A percentile compares a stretch with the other conserved stretches of the same genome.
These are phyloP conservation scores for Torulaspora gathmanii DNA, from an alignment of 805 yeast species.

Conservation along the genomic window DNA sequence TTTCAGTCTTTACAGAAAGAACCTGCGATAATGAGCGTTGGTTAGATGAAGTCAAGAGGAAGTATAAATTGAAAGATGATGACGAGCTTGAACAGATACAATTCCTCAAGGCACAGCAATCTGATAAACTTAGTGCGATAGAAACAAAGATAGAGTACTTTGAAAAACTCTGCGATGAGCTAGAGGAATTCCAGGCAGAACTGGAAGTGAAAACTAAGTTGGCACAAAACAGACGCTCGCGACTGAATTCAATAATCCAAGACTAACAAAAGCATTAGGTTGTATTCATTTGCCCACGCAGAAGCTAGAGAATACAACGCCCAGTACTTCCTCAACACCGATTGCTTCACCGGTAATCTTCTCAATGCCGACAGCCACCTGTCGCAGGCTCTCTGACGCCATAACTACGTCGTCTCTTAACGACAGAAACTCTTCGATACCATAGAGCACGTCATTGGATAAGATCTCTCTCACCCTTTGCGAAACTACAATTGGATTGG, in stretches of 20 bases:
- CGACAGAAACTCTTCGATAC: constrained; percentile 58
- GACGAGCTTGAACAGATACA: constrained; percentile 32
- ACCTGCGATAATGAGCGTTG: constrained; percentile 22
- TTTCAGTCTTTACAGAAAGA: constrained; percentile 25
- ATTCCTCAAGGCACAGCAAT: constrained; percentile 19
- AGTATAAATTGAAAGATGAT: constrained; percentile 25
- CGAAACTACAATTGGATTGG: constrained; percentile 69
- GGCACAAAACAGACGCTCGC: constrained; percentile 17
- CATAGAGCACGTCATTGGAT: constrained; percentile 67
- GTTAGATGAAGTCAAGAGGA: constrained; percentile 20
- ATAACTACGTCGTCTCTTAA: constrained; percentile 65
- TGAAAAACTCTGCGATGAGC: constrained; percentile 47
- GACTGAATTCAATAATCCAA: constrained; percentile 2
- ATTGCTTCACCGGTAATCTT: constrained; percentile 85
- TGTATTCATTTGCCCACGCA: constrained; percentile 77
- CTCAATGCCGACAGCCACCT: constrained; percentile 82
- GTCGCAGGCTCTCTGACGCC: constrained; percentile 70
- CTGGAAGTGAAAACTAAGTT: constrained; percentile 42
- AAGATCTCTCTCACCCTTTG: constrained; percentile 71
- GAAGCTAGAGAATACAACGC: constrained; percentile 84
- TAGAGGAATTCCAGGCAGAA: constrained; percentile 60
- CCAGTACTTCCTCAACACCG: constrained; percentile 85
- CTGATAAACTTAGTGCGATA: constrained; percentile 26
- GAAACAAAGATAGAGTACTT: constrained; percentile 40
- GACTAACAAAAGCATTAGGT: not conserved